These are phyloP conservation scores for Phellopilus nigrolimitatus DNA, from an alignment of 1,284 basidiomycete species.

Conservation along the genomic window DNA sequence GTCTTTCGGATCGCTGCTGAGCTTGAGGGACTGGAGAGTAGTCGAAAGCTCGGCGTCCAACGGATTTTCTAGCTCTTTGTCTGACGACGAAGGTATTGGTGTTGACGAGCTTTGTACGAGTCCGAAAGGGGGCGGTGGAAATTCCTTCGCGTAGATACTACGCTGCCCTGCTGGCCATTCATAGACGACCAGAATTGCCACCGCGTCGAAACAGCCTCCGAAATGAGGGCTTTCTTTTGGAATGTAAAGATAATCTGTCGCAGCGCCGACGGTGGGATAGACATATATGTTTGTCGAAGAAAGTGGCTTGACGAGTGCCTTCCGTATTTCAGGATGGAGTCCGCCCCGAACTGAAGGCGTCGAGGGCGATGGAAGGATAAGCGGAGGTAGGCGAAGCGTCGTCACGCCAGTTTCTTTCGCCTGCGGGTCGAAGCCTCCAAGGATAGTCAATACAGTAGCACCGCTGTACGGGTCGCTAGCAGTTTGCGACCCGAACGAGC, in stretches of 20 bases:
- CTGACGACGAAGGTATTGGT: slow-evolving; percentile 19
- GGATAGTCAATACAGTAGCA: slow-evolving; percentile 67
- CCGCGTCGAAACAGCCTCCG: slow-evolving; percentile 64
- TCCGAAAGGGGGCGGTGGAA: slow-evolving; percentile 49
- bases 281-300: slow-evolving; percentile 52
- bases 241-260: slow-evolving; percentile 78
- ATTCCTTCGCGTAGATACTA: slow-evolving; percentile 46
- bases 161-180: slow-evolving; percentile 39
- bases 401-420: slow-evolving; percentile 63
- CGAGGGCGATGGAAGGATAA: slow-evolving; percentile 52
- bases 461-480: slow-evolving; percentile 59
- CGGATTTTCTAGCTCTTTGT: slow-evolving; percentile 23
- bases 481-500: slow-evolving; percentile 52
- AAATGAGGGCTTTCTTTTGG: slow-evolving; percentile 74
- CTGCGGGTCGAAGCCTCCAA: slow-evolving; percentile 69
- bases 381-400: slow-evolving; percentile 67
- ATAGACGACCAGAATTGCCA: slow-evolving; percentile 52
- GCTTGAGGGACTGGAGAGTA: slow-evolving; percentile 39
- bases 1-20: slow-evolving; percentile 36
- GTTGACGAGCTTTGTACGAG: slow-evolving; percentile 13
- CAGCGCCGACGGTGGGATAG: slow-evolving; percentile 55
- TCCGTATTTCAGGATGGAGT: slow-evolving; percentile 50
- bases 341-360: slow-evolving; percentile 29
- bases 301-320: slow-evolving; percentile 64
- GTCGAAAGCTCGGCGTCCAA: slow-evolving; percentile 38